Evolutionary conservation across 1,139 yeast genomes (phyloP).

Genomic region (Pichia sp.): DNA sequence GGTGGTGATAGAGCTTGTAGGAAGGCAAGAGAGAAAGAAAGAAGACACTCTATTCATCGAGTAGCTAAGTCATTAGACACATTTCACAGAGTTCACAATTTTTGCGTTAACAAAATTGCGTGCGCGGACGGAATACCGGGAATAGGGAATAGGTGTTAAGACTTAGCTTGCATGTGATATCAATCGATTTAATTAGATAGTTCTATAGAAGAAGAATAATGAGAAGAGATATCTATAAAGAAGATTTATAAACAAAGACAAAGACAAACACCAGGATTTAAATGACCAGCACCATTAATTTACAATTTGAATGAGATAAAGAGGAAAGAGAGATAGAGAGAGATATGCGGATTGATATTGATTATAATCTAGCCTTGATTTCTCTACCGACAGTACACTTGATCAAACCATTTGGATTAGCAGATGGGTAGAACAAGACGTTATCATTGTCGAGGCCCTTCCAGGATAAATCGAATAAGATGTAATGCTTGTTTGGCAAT

Average conservation of each 20-base stretch:
- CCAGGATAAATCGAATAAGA: slow-evolving; percentile 78
- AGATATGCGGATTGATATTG: too few relatives aligned
- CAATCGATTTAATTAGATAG: too few relatives aligned
- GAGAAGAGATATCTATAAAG: too few relatives aligned
- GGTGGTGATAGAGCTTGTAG: too few relatives aligned
- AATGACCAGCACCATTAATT: slow-evolving; percentile 17
- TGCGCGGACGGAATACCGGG: too few relatives aligned
- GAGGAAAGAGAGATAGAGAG: background rate
- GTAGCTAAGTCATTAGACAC: too few relatives aligned
- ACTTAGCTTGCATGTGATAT: too few relatives aligned
- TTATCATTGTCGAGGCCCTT: slow-evolving; percentile 78
- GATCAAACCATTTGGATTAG: slow-evolving; percentile 92
- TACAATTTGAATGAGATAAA: background rate
- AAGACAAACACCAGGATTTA: slow-evolving; percentile 12
- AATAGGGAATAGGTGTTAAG: background rate
- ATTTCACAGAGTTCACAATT: too few relatives aligned
- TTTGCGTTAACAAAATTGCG: too few relatives aligned
- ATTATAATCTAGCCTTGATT: slow-evolving; percentile 46
- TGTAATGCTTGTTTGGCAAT: slow-evolving; percentile 89
- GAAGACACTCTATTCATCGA: too few relatives aligned
- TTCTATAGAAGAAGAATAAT: background rate
- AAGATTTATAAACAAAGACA: background rate
- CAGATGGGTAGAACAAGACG: slow-evolving; percentile 83
- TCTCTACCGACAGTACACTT: slow-evolving; percentile 79
- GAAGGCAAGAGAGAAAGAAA: too few relatives aligned